These are phyloP conservation scores for Geotrichum histeridarum DNA, from an alignment of 1,139 yeast species.

Conservation along the genomic window DNA sequence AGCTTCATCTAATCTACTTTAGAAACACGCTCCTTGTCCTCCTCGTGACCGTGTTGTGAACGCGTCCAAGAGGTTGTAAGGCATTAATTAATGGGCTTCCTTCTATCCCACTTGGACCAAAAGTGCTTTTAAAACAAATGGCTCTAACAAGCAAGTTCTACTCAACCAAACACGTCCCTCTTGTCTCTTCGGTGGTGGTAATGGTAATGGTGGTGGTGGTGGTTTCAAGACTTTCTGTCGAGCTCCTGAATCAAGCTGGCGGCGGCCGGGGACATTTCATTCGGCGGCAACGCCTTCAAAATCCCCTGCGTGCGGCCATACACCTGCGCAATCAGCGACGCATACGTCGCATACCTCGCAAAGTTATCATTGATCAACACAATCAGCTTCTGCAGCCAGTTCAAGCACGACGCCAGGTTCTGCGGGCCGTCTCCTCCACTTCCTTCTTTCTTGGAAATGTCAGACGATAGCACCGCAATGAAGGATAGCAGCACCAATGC, in stretches of 20 bases:
- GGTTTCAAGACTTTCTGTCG: slow-evolving; percentile 3
- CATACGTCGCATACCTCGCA: slow-evolving; percentile 7
- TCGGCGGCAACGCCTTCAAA: slow-evolving; percentile 1
- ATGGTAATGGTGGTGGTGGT: too few relatives aligned
- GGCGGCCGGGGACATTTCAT: not conserved
- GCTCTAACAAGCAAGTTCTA: too few relatives aligned
- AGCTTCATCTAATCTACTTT: too few relatives aligned
- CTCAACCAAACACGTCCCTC: too few relatives aligned
- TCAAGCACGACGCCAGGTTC: slow-evolving; percentile 6
- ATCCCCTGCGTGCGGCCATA: slow-evolving; percentile 10
- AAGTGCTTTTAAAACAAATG: too few relatives aligned
- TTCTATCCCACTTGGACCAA: too few relatives aligned
- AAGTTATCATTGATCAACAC: slow-evolving; percentile 16
- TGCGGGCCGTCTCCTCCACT: slow-evolving; percentile 5
- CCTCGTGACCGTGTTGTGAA: too few relatives aligned
- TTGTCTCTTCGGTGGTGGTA: too few relatives aligned
- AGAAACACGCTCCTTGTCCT: too few relatives aligned
- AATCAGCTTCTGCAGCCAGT: slow-evolving; percentile 16
- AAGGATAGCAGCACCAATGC: slow-evolving; percentile 15
- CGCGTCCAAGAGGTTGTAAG: too few relatives aligned
- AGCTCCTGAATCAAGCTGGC: slow-evolving; percentile 8
- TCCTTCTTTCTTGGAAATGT: slow-evolving; percentile 6
- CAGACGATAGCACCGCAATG: slow-evolving; percentile 18
- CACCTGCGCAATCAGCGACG: slow-evolving; percentile 10
- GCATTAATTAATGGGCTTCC: too few relatives aligned